Evolutionary conservation across 176 grass and related monocot genomes (phyloP), one percentile per base, ranked within the genome.

Genomic region (Musa schizocarpa): DNA sequence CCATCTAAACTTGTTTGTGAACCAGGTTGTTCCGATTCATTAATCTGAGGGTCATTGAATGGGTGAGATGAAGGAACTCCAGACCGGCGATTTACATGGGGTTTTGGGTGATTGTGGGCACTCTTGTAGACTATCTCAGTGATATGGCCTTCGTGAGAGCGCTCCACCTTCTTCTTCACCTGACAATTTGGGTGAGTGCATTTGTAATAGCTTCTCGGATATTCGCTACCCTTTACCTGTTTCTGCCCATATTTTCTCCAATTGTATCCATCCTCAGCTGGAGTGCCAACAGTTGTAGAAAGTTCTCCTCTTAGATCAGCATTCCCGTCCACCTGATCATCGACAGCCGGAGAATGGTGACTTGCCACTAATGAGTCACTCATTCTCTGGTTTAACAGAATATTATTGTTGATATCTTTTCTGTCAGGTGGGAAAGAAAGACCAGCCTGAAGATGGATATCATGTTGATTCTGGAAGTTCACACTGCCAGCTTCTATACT

Each of bases 191-290:
- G 79, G n/a, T 81, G 81, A 56, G 82, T 91, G 74, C 92, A 96
- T 81, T 89, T 91, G 79, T 89, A 91, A 78, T 96, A 96, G 59
- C 84, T 96, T 24, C 82, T 86, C 10, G 88, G 92, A 76, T 82
- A 76, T 73, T 83, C 77, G 22, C 88, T 85, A 29, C 69, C 82
- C 76, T 91, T 96, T 8, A 89, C 86, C 73, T 89, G 88, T 71
- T 87, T 91, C 24, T 91, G 74, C 67, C 88, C 92, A 68, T 96
- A 96, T 73, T 91, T 96, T 80, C 88, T 88, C 92, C 92, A 96
- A 71, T 88, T 96, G 78, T 96, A 96, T 73, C 92, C 88, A 81
- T 96, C 92, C 48, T 89, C 86, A 0, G 75, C 55, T 53, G 52
- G 75, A 29, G 63, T 19, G 7, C 76, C 77, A 11, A 85, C 63